Evolutionary conservation across 2,329 filamentous ascomycete genomes (phyloP).

Genomic region (Aspergillus melleus): DNA sequence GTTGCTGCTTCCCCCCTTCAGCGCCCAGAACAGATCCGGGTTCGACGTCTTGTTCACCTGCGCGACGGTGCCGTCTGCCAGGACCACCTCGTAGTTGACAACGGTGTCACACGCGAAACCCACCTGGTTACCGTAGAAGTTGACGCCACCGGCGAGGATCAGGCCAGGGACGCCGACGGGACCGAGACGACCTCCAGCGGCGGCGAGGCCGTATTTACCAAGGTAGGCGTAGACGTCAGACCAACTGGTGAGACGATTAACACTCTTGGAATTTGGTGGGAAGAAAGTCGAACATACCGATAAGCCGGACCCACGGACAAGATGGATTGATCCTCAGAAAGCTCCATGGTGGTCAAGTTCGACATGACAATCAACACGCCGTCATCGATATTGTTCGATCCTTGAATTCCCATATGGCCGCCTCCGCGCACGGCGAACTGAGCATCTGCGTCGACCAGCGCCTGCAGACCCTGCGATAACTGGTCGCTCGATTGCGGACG

Average conservation of each 20-base stretch:
- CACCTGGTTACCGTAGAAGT: constrained; percentile 30
- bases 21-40: constrained; percentile 40
- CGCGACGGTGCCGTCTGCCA: constrained; percentile 39
- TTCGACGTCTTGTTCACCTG: constrained; percentile 33
- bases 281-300: constrained; percentile 17
- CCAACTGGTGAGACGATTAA: constrained; percentile 23
- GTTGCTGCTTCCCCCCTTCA: constrained; percentile 47
- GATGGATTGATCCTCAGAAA: constrained; percentile 29
- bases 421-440: constrained; percentile 36
- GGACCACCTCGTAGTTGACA: constrained; percentile 36
- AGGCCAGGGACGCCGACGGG: constrained; percentile 32
- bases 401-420: constrained; percentile 38
- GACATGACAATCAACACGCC: constrained; percentile 37
- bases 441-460: constrained; percentile 22
- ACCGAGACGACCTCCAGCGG: constrained; percentile 28
- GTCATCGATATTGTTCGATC: constrained; percentile 34
- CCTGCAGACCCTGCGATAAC: constrained; percentile 24
- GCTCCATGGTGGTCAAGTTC: constrained; percentile 27
- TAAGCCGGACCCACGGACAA: constrained; percentile 31
- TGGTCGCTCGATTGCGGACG: constrained; percentile 29
- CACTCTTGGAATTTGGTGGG: background rate
- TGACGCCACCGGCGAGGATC: constrained; percentile 30
- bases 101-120: constrained; percentile 32
- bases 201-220: constrained; percentile 20
- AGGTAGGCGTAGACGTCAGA: constrained; percentile 35